Evolutionary conservation across 2,329 filamentous ascomycete genomes (phyloP), one percentile per base, ranked within the genome.

Genomic region (Beauveria caledonica): DNA sequence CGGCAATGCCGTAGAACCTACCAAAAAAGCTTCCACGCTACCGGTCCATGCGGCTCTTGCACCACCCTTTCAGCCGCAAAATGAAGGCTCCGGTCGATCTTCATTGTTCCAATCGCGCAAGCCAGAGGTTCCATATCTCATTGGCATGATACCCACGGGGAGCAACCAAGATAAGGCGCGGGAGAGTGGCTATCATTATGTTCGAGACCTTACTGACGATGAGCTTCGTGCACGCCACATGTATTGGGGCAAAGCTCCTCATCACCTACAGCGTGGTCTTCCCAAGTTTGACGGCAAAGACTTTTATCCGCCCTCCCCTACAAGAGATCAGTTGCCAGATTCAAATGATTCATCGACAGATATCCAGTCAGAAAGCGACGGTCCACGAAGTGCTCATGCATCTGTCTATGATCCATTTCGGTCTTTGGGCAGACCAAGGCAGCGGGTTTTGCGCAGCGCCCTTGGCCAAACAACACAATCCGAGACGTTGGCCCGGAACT

Each of bases 201-300:
- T 72, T 36, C 78, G 84, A 57, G 74, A 80, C n/a, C 71, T 87
- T 36, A 86, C 79, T 0, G 76, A 80, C 3, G 83, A 84, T 54
- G 85, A 87, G 66, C 71, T 80, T 50, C 79, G 80, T 58, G 82
- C 85, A 63, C 80, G 84, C 49, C 78, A 80, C 63, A 71, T 85
- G 63, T 86, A 85, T 68, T 87, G 83, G 82, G 83, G 81, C 10
- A 79, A 81, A 48, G 78, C 80, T 17, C 78, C 83, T 46, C 75
- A 72, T 33, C 76, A 78, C 64, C 74, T 76, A 13, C 75, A 79
- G 53, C 76, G 73, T 39, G 81, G 82, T 2, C 72, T 86, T 45
- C 84, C 84, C 39, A 86, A 84, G 68, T 87, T 84, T 65, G 84
- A 87, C 64, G 84, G 85, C 25, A 85, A 84, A 68, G 78, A 86